These are phyloP conservation scores for Sphaerulina vaccinii DNA, from an alignment of 2,329 filamentous ascomycete species.

Conservation along the genomic window DNA sequence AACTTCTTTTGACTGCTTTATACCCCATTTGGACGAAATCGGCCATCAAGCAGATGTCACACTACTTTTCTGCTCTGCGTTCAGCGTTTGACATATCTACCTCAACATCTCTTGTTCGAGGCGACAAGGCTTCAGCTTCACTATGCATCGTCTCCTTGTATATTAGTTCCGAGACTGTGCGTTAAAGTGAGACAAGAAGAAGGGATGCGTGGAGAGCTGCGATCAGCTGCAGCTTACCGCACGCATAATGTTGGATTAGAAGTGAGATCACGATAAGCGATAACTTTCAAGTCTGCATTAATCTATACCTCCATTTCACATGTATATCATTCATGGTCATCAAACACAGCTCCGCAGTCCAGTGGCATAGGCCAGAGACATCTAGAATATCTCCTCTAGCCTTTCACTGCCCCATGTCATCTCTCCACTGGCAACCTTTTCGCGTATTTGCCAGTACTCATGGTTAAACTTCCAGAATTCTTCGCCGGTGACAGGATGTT, in stretches of 20 bases:
- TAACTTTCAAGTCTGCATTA: not conserved
- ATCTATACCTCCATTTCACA: not conserved
- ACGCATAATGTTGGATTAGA: not conserved
- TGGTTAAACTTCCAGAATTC: constrained; percentile 87
- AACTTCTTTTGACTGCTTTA: not conserved
- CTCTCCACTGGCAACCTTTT: constrained; percentile 62
- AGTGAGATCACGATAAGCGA: not conserved
- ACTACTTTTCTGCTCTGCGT: not conserved
- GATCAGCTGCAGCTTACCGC: not conserved
- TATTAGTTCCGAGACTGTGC: not conserved
- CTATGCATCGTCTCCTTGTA: not conserved
- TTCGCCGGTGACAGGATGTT: constrained; percentile 78
- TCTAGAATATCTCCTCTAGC: constrained; percentile 72
- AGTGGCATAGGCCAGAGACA: too few relatives aligned
- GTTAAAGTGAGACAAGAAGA: not conserved
- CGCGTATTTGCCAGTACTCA: constrained; percentile 79
- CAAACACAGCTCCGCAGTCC: too few relatives aligned
- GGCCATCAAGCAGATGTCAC: not conserved
- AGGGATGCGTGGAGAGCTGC: not conserved
- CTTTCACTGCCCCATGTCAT: constrained; percentile 60
- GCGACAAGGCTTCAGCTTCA: not conserved
- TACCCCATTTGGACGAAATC: not conserved
- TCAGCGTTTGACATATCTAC: not conserved
- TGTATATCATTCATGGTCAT: not conserved
- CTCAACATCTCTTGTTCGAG: not conserved